Conservation (phyloP, 768 basidiomycete genomes). For the Cyclocybe cylindracea region DNA sequence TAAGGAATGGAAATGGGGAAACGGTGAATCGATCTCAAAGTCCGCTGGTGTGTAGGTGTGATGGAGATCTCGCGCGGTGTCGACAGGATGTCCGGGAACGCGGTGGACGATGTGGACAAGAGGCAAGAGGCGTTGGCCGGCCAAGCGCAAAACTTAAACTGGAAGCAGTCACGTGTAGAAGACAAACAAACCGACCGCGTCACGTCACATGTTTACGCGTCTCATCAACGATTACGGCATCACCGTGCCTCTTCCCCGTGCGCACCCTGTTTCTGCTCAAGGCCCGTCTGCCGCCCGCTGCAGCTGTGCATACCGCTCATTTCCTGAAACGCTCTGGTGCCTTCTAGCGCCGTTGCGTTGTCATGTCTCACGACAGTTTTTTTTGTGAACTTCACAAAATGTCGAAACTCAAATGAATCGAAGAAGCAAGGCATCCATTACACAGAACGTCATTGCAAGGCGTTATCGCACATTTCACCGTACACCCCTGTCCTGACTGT, state of each 20-base stretch:
- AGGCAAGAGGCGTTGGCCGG: too few species aligned
- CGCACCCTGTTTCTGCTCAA: not conserved
- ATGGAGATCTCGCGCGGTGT: conserved; percentile 1
- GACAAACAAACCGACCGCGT: conserved; percentile 20
- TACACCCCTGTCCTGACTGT: not conserved
- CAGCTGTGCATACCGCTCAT: conserved; percentile 5
- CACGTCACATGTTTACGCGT: conserved; percentile 14
- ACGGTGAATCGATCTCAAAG: conserved; percentile 6
- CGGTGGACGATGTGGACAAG: not conserved
- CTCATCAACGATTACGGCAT: not conserved
- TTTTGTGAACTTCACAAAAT: too few species aligned
- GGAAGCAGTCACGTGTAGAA: conserved; percentile 15
- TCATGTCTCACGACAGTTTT: not conserved
- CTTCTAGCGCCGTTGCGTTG: not conserved
- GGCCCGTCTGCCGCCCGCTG: too few species aligned
- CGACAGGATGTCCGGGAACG: conserved; percentile 1
- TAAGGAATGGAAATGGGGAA: conserved; percentile 7
- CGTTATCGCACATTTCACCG: conserved; percentile 1
- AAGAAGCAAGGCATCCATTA: too few species aligned
- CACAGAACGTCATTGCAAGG: not conserved
- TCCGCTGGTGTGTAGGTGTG: conserved; percentile 8
- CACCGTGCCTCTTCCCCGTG: conserved; percentile 2
- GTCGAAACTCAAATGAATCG: too few species aligned
- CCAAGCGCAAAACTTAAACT: conserved; percentile 12
- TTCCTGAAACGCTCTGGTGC: conserved; percentile 8